phyloP scores from a whole-genome alignment of 257 asterid species.

The Solanum habrochaites region DNA sequence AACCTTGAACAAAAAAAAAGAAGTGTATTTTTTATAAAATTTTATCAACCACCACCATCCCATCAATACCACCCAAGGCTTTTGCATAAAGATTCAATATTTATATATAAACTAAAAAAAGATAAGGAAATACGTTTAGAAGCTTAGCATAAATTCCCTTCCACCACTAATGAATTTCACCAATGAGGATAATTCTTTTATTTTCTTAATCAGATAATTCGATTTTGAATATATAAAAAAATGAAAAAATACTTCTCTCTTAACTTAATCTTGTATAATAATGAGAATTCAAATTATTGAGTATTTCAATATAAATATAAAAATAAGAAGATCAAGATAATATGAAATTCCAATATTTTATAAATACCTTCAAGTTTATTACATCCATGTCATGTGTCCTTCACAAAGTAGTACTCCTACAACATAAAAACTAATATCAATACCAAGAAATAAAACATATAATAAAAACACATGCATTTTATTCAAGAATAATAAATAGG shows the following conservation, averaged over 20 bases:
- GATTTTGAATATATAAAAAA: too few species aligned
- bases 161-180: too few species aligned
- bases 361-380: neutral
- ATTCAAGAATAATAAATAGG: neutral
- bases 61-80: too few species aligned
- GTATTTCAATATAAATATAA: neutral
- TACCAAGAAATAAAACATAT: neutral
- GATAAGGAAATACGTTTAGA: too few species aligned
- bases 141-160: too few species aligned
- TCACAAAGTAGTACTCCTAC: neutral
- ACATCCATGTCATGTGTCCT: neutral
- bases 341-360: neutral
- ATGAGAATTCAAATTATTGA: neutral
- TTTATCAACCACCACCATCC: too few species aligned
- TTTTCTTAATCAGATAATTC: too few species aligned
- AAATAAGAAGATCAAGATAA: neutral
- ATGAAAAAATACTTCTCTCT: neutral
- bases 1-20: too few species aligned
- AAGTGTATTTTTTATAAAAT: too few species aligned
- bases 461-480: neutral
- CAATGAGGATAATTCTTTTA: too few species aligned
- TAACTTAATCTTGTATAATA: neutral
- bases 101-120: too few species aligned
- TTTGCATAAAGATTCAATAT: too few species aligned
- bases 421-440: neutral